These are phyloP conservation scores for Backusella tuberculispora DNA, from an alignment of 192 early-diverging fungal genomes.

Conservation along the genomic window DNA sequence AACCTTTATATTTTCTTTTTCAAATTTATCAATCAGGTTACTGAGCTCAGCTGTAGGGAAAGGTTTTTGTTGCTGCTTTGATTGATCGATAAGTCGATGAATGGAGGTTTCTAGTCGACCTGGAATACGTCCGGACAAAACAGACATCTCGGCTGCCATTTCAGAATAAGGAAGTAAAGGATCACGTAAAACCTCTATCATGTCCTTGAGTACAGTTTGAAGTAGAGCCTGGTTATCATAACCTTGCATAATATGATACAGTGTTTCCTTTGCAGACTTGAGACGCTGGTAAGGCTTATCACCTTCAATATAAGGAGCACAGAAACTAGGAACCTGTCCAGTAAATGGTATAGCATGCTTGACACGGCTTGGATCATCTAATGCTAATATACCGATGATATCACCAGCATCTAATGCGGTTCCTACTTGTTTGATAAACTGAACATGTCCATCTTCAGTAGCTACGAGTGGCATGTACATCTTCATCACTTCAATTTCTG, in stretches of 20 bases:
- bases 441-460: slow-evolving; percentile 87
- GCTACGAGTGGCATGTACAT: slow-evolving; percentile 99
- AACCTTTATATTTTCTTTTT: slow-evolving; percentile 47
- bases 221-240: slow-evolving; percentile 83
- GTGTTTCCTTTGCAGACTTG: slow-evolving; percentile 57
- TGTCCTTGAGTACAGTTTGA: slow-evolving; percentile 65
- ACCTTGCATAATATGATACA: slow-evolving; percentile 82
- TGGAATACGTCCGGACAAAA: slow-evolving; percentile 86
- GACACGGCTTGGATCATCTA: slow-evolving; percentile 93
- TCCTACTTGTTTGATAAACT: slow-evolving; percentile 87
- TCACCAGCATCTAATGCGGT: slow-evolving; percentile 85
- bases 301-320: slow-evolving; percentile 81
- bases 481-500: slow-evolving; percentile 99
- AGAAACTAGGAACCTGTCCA: slow-evolving; percentile 69
- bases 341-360: slow-evolving; percentile 86
- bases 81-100: slow-evolving; percentile 51
- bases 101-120: slow-evolving; percentile 59
- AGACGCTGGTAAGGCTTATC: slow-evolving; percentile 89
- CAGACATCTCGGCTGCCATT: slow-evolving; percentile 76
- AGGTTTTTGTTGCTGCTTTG: slow-evolving; percentile 42
- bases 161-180: slow-evolving; percentile 86
- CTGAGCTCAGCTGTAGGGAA: slow-evolving; percentile 78
- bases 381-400: slow-evolving; percentile 85
- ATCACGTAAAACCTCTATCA: slow-evolving; percentile 73
- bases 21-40: slow-evolving; percentile 57